Evolutionary conservation across 2,329 filamentous ascomycete genomes (phyloP).

Genomic region (Pseudocercospora pini-densiflorae): DNA sequence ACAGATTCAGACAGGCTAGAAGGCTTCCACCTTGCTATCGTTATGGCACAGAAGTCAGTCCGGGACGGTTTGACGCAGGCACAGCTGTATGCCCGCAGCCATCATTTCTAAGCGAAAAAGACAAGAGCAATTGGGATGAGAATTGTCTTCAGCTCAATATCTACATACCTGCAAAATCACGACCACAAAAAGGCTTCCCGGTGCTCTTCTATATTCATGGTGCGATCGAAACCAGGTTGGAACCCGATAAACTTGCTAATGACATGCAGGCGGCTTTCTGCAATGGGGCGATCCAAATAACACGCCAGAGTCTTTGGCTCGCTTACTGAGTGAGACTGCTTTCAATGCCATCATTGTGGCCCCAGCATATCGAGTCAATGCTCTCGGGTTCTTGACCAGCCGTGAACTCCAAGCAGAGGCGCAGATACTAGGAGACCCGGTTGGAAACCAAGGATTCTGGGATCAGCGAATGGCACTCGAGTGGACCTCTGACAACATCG

Average conservation of each 20-base stretch:
- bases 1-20: constrained; percentile 56
- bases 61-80: constrained; percentile 50
- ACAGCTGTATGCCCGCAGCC: constrained; percentile 59
- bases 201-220: constrained; percentile 63
- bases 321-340: constrained; percentile 55
- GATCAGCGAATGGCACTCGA: constrained; percentile 61
- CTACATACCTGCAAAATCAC: constrained; percentile 57
- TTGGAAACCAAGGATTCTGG: constrained; percentile 61
- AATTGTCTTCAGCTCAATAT: constrained; percentile 63
- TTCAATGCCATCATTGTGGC: constrained; percentile 58
- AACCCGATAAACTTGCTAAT: constrained; percentile 26
- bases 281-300: constrained; percentile 59
- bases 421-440: constrained; percentile 41
- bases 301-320: constrained; percentile 45
- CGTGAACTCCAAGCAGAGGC: constrained; percentile 53
- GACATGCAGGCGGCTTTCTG: constrained; percentile 52
- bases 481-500: constrained; percentile 58
- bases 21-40: constrained; percentile 53
- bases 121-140: constrained; percentile 49
- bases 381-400: constrained; percentile 61
- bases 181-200: constrained; percentile 56
- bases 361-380: constrained; percentile 61
- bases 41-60: constrained; percentile 56
- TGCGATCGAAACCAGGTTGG: not conserved
- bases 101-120: constrained; percentile 30